Conservation (phyloP, 2,329 filamentous ascomycete species). For the Colletotrichum orchidophilum region DNA sequence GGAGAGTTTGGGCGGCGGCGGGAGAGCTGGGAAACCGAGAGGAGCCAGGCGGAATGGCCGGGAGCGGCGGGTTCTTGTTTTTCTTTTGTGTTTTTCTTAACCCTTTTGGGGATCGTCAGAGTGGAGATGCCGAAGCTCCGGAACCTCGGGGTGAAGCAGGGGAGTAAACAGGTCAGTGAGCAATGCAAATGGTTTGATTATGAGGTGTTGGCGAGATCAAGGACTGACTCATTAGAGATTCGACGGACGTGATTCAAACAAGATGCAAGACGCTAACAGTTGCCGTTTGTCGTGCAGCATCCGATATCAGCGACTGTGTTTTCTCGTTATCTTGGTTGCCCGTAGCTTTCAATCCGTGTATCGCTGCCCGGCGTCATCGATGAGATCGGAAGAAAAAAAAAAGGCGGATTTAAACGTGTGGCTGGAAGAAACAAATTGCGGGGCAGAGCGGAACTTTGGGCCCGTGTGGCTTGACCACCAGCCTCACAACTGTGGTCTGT, state of each 20-base stretch:
- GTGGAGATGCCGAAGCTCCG: conserved; percentile 32
- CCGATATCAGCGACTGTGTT: background rate
- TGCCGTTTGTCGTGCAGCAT: conserved; percentile 2
- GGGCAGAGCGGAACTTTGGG: background rate
- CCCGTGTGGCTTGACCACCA: rapidly evolving
- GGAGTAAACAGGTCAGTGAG: background rate
- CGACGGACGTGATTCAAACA: background rate
- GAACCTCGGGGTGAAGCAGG: background rate
- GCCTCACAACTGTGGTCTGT: too few relatives aligned
- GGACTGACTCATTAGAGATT: background rate
- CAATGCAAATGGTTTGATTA: background rate
- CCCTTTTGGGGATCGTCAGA: background rate
- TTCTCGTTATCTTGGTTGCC: background rate
- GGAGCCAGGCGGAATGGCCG: conserved; percentile 19
- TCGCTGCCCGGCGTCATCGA: conserved; percentile 9
- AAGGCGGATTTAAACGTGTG: background rate
- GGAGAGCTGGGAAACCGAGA: background rate
- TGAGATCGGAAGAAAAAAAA: background rate
- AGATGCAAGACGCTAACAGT: background rate
- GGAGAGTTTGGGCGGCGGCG: background rate
- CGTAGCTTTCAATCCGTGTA: background rate
- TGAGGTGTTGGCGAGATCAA: background rate
- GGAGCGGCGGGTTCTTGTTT: background rate
- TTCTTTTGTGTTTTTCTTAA: background rate
- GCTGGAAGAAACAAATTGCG: conserved; percentile 1